A percentile compares a stretch with the other conserved stretches of the same genome.
phyloP scores from a whole-genome alignment of 345 rosid genomes.

The Hevea brasiliensis region DNA sequence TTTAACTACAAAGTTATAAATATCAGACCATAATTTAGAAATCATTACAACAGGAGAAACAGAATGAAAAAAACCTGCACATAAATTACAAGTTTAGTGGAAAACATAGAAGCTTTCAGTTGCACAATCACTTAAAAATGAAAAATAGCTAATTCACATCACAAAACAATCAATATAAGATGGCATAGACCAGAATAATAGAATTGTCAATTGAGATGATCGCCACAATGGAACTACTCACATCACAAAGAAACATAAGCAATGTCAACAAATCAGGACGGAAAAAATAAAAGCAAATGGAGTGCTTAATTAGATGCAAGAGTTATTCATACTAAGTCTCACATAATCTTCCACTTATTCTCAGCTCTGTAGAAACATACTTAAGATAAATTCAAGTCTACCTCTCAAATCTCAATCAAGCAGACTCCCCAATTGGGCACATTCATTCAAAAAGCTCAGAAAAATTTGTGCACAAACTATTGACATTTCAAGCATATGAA shows the following conservation, averaged over 20 bases:
- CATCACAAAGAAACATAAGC: background rate
- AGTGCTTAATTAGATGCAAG: background rate
- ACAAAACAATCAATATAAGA: background rate
- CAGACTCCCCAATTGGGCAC: background rate
- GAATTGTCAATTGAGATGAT: background rate
- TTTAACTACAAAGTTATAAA: background rate
- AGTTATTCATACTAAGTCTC: background rate
- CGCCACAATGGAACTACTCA: background rate
- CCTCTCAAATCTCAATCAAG: conserved; percentile 3
- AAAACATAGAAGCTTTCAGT: too few species aligned
- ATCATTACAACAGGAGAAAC: background rate
- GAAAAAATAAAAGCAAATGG: background rate
- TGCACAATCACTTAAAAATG: background rate
- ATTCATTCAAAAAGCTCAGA: background rate
- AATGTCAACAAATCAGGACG: background rate
- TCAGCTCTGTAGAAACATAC: background rate
- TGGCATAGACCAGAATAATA: background rate
- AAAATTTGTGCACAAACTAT: background rate
- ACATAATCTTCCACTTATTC: background rate
- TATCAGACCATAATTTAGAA: too few species aligned
- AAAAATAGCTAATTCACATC: background rate
- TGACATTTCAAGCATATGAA: background rate
- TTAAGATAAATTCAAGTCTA: background rate
- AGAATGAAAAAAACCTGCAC: background rate
- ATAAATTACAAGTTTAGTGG: background rate